Percentiles rank a stretch among this genome's conserved stretches.
Evolutionary conservation across 2,329 filamentous ascomycete genomes (phyloP).

Genomic region (Apiospora koreana): DNA sequence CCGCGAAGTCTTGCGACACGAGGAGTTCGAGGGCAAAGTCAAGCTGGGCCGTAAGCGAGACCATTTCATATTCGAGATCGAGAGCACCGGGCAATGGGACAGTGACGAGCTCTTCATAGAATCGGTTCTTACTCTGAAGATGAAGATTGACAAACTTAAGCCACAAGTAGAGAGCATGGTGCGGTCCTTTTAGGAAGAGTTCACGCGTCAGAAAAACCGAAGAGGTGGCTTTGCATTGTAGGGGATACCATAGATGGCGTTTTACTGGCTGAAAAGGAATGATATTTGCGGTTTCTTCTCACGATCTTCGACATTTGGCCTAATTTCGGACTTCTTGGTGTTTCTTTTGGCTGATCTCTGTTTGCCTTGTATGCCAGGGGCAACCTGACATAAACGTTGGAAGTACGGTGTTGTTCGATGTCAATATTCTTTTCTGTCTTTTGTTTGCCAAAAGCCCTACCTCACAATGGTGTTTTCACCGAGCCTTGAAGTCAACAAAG

Average conservation of each 20-base stretch:
- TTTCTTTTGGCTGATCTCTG: neutral
- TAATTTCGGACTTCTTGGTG: neutral
- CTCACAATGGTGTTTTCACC: neutral
- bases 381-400: neutral
- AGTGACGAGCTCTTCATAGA: conserved; percentile 94
- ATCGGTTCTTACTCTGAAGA: conserved; percentile 79
- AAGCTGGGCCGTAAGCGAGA: conserved; percentile 87
- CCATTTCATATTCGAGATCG: conserved; percentile 96
- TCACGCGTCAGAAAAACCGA: neutral
- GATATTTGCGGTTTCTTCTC: neutral
- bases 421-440: neutral
- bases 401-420: neutral
- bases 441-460: neutral
- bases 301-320: neutral
- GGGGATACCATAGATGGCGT: conserved; percentile 14
- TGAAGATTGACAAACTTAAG: conserved; percentile 77
- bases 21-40: conserved; percentile 94
- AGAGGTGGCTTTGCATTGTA: conserved; percentile 13
- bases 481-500: neutral
- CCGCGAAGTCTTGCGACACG: conserved; percentile 86
- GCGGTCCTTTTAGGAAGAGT: conserved; percentile 28
- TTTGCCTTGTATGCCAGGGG: neutral
- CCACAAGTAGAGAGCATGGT: conserved; percentile 69
- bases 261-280: conserved; percentile 10
- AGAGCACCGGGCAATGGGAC: conserved; percentile 93